A percentile compares a stretch with the other conserved stretches of the same genome.
phyloP scores from a whole-genome alignment of 768 basidiomycete genomes.

The Neoboletus brunneissimus region DNA sequence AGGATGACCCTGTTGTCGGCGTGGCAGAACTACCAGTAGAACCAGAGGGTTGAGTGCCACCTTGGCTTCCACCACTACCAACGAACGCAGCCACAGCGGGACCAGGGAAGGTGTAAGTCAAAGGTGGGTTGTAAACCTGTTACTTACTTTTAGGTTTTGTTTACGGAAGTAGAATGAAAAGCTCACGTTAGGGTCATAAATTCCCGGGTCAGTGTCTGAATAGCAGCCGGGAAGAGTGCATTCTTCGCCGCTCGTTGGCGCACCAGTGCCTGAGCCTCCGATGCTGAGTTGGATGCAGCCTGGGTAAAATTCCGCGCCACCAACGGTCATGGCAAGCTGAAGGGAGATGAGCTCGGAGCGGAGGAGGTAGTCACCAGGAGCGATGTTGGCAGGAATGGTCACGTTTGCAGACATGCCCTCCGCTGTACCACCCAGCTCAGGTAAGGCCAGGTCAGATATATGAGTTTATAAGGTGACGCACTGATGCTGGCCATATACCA shows the following conservation, averaged over 20 bases:
- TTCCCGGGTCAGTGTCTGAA: slow-evolving; percentile 64
- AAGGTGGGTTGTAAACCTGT: slow-evolving; percentile 32
- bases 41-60: slow-evolving; percentile 24
- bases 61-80: slow-evolving; percentile 7
- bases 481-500: slow-evolving; percentile 55
- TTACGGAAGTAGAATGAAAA: background rate
- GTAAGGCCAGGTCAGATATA: background rate
- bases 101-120: slow-evolving; percentile 52
- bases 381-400: slow-evolving; percentile 49
- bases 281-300: slow-evolving; percentile 31
- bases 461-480: slow-evolving; percentile 30
- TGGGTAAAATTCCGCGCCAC: slow-evolving; percentile 50
- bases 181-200: slow-evolving; percentile 49
- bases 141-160: background rate
- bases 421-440: slow-evolving; percentile 23
- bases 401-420: slow-evolving; percentile 39
- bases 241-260: slow-evolving; percentile 31
- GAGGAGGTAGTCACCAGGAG: slow-evolving; percentile 68
- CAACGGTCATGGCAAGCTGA: slow-evolving; percentile 51
- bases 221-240: slow-evolving; percentile 73
- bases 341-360: slow-evolving; percentile 80
- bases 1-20: slow-evolving; percentile 6
- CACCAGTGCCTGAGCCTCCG: slow-evolving; percentile 26
- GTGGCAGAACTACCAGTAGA: slow-evolving; percentile 16
- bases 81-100: slow-evolving; percentile 47